Conservation (phyloP, 495 filamentous ascomycete species). For the Geopyxis carbonaria region DNA sequence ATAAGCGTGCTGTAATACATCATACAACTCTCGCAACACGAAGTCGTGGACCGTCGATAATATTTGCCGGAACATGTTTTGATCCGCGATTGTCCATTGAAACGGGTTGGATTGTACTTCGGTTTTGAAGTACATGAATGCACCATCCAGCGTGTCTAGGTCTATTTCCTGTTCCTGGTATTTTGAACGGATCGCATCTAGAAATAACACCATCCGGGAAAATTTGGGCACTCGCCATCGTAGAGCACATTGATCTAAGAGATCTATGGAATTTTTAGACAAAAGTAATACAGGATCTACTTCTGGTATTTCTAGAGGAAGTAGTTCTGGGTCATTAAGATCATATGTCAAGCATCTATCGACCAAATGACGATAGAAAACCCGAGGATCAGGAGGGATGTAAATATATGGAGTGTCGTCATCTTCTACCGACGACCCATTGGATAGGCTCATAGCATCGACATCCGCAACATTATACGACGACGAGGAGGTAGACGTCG, state of each 20-base stretch:
- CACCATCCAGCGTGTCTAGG: constrained; percentile 61
- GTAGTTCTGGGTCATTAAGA: constrained; percentile 36
- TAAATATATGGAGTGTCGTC: constrained; percentile 55
- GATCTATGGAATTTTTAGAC: constrained; percentile 63
- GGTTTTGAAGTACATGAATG: constrained; percentile 67
- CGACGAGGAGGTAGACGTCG: background rate
- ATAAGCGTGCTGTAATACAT: constrained; percentile 71
- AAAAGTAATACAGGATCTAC: constrained; percentile 44
- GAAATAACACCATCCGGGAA: constrained; percentile 59
- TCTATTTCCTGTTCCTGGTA: constrained; percentile 73
- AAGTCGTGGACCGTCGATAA: constrained; percentile 62
- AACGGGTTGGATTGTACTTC: constrained; percentile 33
- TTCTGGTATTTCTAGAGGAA: constrained; percentile 37
- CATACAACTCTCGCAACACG: constrained; percentile 73
- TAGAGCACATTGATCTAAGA: constrained; percentile 67
- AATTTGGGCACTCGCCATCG: constrained; percentile 84
- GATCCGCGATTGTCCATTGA: constrained; percentile 70
- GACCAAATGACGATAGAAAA: constrained; percentile 62
- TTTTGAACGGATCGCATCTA: constrained; percentile 71
- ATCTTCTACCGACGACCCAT: constrained; percentile 25
- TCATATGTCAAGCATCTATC: constrained; percentile 32
- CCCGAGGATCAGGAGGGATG: constrained; percentile 71
- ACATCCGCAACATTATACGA: background rate
- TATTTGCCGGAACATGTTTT: constrained; percentile 53
- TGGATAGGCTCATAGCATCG: too few relatives aligned